phyloP scores from a whole-genome alignment of 2,329 filamentous ascomycete genomes.

The Alternaria panax region DNA sequence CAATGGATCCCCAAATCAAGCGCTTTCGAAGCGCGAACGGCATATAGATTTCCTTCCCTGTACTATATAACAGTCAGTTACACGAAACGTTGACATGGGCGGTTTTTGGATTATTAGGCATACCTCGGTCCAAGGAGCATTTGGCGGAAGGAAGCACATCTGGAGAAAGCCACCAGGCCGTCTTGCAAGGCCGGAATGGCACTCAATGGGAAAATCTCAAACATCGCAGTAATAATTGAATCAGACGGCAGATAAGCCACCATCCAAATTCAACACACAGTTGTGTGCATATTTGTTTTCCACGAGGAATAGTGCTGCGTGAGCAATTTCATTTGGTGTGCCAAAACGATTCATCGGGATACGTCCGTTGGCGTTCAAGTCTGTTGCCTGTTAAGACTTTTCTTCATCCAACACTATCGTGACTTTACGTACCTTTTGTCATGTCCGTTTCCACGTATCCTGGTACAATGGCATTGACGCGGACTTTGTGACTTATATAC shows the following conservation, averaged over 20 bases:
- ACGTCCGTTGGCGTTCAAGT: slow-evolving; percentile 49
- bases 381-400: slow-evolving; percentile 37
- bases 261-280: slow-evolving; percentile 84
- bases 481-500: slow-evolving; percentile 66
- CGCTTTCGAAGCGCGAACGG: background rate
- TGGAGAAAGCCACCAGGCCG: slow-evolving; percentile 3
- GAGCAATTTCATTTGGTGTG: slow-evolving; percentile 74
- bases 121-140: slow-evolving; percentile 18
- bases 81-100: slow-evolving; percentile 13
- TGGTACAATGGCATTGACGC: slow-evolving; percentile 82
- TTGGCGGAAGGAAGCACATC: slow-evolving; percentile 3
- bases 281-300: slow-evolving; percentile 86
- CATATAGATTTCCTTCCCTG: slow-evolving; percentile 17
- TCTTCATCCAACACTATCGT: background rate
- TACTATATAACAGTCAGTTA: slow-evolving; percentile 23
- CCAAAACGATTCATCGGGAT: slow-evolving; percentile 76
- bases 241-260: slow-evolving; percentile 73
- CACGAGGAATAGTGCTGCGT: slow-evolving; percentile 79
- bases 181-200: slow-evolving; percentile 6
- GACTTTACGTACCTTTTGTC: slow-evolving; percentile 66
- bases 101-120: slow-evolving; percentile 19
- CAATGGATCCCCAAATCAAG: background rate
- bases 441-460: slow-evolving; percentile 85
- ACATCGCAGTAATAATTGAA: background rate
- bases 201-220: background rate